A percentile compares a stretch with the other conserved stretches of the same genome.
These are phyloP conservation scores for Penicillium pancosmium DNA, from an alignment of 495 filamentous ascomycete species.

Conservation along the genomic window DNA sequence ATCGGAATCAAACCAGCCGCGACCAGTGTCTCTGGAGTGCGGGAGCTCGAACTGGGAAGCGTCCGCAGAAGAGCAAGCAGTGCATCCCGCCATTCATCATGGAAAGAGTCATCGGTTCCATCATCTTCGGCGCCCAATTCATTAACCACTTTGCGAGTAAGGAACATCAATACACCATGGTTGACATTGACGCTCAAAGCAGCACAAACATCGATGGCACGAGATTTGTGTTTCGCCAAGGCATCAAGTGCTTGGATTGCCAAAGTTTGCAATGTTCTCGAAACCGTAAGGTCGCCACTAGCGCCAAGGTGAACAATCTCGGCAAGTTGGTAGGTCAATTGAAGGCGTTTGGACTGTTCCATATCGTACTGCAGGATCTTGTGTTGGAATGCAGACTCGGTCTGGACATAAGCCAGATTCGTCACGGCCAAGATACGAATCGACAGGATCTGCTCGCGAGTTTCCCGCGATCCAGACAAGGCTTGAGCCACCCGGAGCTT, in stretches of 20 bases:
- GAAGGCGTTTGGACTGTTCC: slow-evolving; percentile 87
- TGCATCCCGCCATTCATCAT: slow-evolving; percentile 87
- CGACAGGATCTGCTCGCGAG: slow-evolving; percentile 74
- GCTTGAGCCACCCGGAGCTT: slow-evolving; percentile 80
- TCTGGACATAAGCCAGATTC: slow-evolving; percentile 87
- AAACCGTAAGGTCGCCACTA: slow-evolving; percentile 66
- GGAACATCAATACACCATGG: slow-evolving; percentile 93
- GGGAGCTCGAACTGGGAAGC: slow-evolving; percentile 67
- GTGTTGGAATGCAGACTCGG: slow-evolving; percentile 75
- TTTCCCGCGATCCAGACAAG: slow-evolving; percentile 62
- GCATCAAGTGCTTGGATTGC: slow-evolving; percentile 81
- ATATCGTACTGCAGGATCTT: slow-evolving; percentile 85
- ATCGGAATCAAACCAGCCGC: slow-evolving; percentile 86
- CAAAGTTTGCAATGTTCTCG: slow-evolving; percentile 77
- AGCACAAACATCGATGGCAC: slow-evolving; percentile 76
- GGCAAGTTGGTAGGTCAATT: slow-evolving; percentile 88
- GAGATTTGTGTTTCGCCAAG: slow-evolving; percentile 74
- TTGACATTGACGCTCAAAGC: slow-evolving; percentile 92
- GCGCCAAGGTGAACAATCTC: slow-evolving; percentile 80
- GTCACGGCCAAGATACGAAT: slow-evolving; percentile 85
- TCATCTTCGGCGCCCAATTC: slow-evolving; percentile 68
- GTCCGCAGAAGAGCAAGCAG: slow-evolving; percentile 80
- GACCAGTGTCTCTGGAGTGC: slow-evolving; percentile 74
- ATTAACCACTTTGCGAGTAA: slow-evolving; percentile 85
- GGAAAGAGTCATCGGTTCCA: slow-evolving; percentile 57